A percentile compares a stretch with the other conserved stretches of the same genome.
Evolutionary conservation across 2,329 filamentous ascomycete species (phyloP).

Genomic region (Meredithiella fracta): DNA sequence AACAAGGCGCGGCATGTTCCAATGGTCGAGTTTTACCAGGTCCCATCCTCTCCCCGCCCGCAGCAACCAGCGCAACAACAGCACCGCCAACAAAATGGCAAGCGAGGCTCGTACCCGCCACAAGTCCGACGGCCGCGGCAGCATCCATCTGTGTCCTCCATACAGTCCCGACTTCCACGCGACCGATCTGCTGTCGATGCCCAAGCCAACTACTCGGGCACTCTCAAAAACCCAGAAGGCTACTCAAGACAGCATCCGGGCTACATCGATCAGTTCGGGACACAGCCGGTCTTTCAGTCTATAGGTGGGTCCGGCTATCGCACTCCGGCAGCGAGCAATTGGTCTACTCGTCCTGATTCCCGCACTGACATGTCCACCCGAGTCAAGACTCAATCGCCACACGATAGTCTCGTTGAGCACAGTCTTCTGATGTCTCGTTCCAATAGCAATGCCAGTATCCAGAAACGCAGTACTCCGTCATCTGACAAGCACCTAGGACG

Average conservation of each 20-base stretch:
- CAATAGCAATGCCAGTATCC: constrained; percentile 8
- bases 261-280: constrained; percentile 9
- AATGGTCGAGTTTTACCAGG: neutral
- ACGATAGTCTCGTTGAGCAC: constrained; percentile 15
- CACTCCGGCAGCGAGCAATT: neutral
- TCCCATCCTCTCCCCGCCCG: neutral
- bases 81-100: neutral
- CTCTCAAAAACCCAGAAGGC: constrained; percentile 6
- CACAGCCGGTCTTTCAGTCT: constrained; percentile 14
- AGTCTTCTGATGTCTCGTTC: constrained; percentile 7
- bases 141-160: constrained; percentile 10
- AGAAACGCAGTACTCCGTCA: constrained; percentile 1
- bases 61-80: neutral
- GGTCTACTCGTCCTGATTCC: neutral
- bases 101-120: constrained; percentile 8
- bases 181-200: constrained; percentile 9
- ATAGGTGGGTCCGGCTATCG: neutral
- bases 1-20: neutral
- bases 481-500: neutral
- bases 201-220: neutral
- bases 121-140: constrained; percentile 10
- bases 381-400: constrained; percentile 8
- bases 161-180: constrained; percentile 14
- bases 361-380: neutral
- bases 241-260: constrained; percentile 12